These are phyloP conservation scores for Globisporangium camurandrum DNA, from an alignment of 352 stramenopile genomes.

Conservation along the genomic window DNA sequence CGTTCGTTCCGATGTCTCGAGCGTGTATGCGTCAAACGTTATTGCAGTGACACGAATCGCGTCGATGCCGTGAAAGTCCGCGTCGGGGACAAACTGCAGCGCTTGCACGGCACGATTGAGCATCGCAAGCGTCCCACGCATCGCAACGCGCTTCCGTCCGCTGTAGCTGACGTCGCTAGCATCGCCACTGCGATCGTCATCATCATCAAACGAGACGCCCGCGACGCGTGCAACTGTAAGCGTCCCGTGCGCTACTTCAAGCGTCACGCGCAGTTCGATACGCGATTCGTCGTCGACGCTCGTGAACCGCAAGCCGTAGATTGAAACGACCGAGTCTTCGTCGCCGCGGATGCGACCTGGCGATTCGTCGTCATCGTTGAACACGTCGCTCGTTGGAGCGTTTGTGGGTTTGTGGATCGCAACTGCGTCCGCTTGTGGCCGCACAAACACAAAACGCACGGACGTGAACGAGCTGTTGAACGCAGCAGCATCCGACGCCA, in stretches of 20 bases:
- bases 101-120: conserved; percentile 31
- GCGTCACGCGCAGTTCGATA: conserved; percentile 15
- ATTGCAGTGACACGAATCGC: conserved; percentile 25
- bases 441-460: conserved; percentile 26
- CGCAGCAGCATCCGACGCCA: conserved; percentile 21
- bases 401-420: conserved; percentile 23
- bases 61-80: conserved; percentile 41
- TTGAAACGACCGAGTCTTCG: conserved; percentile 33
- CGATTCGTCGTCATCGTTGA: conserved; percentile 1
- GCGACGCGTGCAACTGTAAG: conserved; percentile 7
- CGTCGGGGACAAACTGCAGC: conserved; percentile 31
- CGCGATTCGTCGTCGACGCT: conserved; percentile 37
- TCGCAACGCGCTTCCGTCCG: conserved; percentile 2
- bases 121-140: conserved; percentile 34
- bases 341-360: conserved; percentile 28
- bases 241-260: conserved; percentile 3
- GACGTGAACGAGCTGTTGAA: conserved; percentile 31
- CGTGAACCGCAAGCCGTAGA: conserved; percentile 25
- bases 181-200: not conserved
- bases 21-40: conserved; percentile 39
- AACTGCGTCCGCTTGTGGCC: conserved; percentile 21
- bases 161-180: conserved; percentile 1
- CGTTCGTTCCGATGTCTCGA: conserved; percentile 21
- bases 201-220: conserved; percentile 22
- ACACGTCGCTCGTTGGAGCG: conserved; percentile 20